A percentile compares a stretch with the other conserved stretches of the same genome.
Conservation (phyloP, 352 stramenopile genomes). For the Globisporangium cederbergense region DNA sequence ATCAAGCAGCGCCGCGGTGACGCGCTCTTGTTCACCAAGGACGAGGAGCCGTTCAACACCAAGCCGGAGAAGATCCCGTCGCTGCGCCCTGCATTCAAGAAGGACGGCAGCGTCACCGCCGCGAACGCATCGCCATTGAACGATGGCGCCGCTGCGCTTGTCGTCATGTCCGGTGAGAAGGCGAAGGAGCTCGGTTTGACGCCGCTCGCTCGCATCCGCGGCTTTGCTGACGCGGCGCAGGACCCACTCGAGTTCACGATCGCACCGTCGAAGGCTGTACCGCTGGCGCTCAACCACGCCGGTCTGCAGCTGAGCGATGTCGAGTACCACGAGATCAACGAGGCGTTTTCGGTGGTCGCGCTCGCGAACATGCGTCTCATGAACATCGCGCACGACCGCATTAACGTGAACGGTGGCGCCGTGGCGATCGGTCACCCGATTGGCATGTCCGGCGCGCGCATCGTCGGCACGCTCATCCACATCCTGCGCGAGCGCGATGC, state of each 20-base stretch:
- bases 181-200: constrained; percentile 78
- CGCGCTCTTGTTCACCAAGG: constrained; percentile 69
- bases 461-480: constrained; percentile 93
- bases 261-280: constrained; percentile 93
- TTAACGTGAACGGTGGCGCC: constrained; percentile 97
- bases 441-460: constrained; percentile 88
- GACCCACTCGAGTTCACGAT: constrained; percentile 96
- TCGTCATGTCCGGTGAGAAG: constrained; percentile 94
- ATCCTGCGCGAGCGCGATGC: constrained; percentile 94
- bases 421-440: constrained; percentile 84
- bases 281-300: constrained; percentile 89
- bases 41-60: constrained; percentile 92
- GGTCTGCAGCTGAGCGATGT: constrained; percentile 91
- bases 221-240: constrained; percentile 82
- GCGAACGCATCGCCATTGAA: constrained; percentile 97
- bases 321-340: constrained; percentile 99
- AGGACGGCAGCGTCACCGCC: constrained; percentile 95
- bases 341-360: constrained; percentile 97
- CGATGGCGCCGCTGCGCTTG: constrained; percentile 94
- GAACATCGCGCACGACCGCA: constrained; percentile 86
- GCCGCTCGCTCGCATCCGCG: constrained; percentile 71
- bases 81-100: constrained; percentile 93
- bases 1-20: constrained; percentile 68
- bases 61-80: constrained; percentile 90
- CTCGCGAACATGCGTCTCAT: constrained; percentile 95